Percentiles rank a stretch among this genome's conserved stretches.
Evolutionary conservation across 768 basidiomycete species (phyloP).

Genomic region (Leccinum uliginosum): DNA sequence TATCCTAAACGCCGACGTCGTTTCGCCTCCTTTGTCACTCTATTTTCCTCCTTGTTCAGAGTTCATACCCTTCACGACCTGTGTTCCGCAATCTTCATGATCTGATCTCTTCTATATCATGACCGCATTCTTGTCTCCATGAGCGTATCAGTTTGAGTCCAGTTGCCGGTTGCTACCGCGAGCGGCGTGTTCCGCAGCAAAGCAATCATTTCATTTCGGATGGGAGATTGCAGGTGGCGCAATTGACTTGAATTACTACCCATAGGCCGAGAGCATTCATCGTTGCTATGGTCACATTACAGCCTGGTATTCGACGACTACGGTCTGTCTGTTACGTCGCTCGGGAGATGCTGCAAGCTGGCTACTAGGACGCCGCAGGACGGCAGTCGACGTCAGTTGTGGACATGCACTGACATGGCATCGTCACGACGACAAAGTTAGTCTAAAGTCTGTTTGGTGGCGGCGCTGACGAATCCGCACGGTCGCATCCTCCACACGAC

Average conservation of each 20-base stretch:
- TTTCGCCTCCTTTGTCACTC: slow-evolving; percentile 17
- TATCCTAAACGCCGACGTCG: slow-evolving; percentile 21
- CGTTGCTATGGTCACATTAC: background rate
- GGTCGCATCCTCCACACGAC: background rate
- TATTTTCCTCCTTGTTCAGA: slow-evolving; percentile 20
- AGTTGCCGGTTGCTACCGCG: slow-evolving; percentile 17
- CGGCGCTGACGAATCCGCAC: background rate
- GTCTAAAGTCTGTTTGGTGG: background rate
- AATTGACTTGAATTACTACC: too few relatives aligned
- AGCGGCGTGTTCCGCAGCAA: slow-evolving; percentile 15
- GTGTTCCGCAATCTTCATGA: slow-evolving; percentile 37
- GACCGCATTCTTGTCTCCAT: slow-evolving; percentile 1
- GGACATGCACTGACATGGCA: background rate
- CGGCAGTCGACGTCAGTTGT: background rate
- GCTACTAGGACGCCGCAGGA: background rate
- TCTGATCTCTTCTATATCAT: slow-evolving; percentile 28
- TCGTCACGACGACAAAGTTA: background rate
- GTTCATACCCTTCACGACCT: slow-evolving; percentile 36
- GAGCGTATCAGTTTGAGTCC: background rate
- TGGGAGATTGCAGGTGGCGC: background rate
- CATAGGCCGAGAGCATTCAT: background rate
- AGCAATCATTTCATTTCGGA: slow-evolving; percentile 3
- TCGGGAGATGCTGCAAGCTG: background rate
- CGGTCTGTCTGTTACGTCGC: background rate
- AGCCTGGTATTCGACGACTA: background rate